A percentile compares a stretch with the other conserved stretches of the same genome.
These are phyloP conservation scores for Tetraselmis striata DNA, from an alignment of 139 green algal genomes.

Conservation along the genomic window DNA sequence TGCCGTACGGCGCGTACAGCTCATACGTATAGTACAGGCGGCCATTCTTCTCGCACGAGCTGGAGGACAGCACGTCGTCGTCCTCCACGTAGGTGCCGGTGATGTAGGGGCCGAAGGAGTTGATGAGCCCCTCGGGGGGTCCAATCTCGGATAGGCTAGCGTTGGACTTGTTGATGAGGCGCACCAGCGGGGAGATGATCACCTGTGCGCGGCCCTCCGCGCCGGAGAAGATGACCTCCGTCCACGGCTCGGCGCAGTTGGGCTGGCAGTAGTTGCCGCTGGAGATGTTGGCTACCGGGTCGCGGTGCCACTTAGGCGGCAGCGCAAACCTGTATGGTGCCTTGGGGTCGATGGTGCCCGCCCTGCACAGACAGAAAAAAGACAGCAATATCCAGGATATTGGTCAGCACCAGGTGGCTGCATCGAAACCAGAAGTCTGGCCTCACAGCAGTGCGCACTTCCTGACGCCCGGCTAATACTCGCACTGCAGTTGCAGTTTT, in stretches of 20 bases:
- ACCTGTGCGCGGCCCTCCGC: not conserved
- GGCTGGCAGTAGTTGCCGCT: conserved; percentile 19
- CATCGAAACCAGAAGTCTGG: no score
- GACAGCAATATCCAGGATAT: no score
- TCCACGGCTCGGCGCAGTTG: conserved; percentile 15
- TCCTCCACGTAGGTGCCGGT: conserved; percentile 13
- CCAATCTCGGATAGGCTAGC: conserved; percentile 2
- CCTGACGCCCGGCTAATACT: no score
- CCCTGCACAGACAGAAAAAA: no score
- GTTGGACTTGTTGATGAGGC: conserved; percentile 10
- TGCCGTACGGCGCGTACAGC: conserved; percentile 10
- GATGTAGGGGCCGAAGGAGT: conserved; percentile 7
- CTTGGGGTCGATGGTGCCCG: not conserved
- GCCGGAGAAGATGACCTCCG: conserved; percentile 3
- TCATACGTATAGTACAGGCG: conserved; percentile 9
- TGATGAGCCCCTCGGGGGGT: conserved; percentile 15
- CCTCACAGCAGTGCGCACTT: no score
- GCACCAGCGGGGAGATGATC: conserved; percentile 12
- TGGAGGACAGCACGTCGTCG: conserved; percentile 1
- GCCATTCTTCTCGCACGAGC: not conserved
- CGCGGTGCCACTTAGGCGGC: not conserved
- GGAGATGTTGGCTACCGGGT: conserved; percentile 7
- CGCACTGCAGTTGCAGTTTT: no score
- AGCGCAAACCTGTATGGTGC: conserved; percentile 4
- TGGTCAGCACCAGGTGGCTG: no score